Evolutionary conservation across 2,329 filamentous ascomycete species (phyloP), one percentile per base, ranked within the genome.

Genomic region (Drechslera avenae): DNA sequence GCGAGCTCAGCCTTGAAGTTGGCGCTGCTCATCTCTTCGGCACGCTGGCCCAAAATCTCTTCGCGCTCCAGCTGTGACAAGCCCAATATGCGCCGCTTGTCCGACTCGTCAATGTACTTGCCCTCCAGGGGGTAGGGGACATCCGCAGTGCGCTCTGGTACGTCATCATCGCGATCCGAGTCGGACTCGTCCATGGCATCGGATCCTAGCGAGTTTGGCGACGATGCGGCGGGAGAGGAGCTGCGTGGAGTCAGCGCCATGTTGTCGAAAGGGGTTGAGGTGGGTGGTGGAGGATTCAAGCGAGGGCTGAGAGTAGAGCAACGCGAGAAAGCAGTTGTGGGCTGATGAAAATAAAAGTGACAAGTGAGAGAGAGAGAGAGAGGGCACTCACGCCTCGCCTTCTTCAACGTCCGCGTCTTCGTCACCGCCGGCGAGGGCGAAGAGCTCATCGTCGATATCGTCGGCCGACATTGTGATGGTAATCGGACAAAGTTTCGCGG

Each of bases 21-120:
- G 63, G 89, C 87, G 44, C 86, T 86, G 67, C 94, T 89, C 50
- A 92, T 87, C 71, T 94, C 86, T 63, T 90, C 86, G 30, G 88
- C 87, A 59, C 94, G 90, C 62, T 96, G 90, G 16, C 91, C 93
- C 5, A 99, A 83, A 36, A 96, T 87, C 69, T 91, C 86, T 74
- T 99, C 94, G 56, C 93, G 88, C 69, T 96, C 87, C 43, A 97
- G 87, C 76, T 97, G 92, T 23, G 91, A 87, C 83, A 97, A 86
- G 49, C 81, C 83, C 82, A 94, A 86, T 56, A 99, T 94, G 43
- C 88, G 62, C 8, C 72, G 68, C 62, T 76, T 79, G 59, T 80
- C 79, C 57, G 79, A 78, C 51, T 76, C 78, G 64, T 85, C 82
- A 53, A 83, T 80, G 71, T 85, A 89, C 66, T 94, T 86, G 63